These are phyloP conservation scores for Ricinus communis DNA, from an alignment of 345 rosid species.

Conservation along the genomic window DNA sequence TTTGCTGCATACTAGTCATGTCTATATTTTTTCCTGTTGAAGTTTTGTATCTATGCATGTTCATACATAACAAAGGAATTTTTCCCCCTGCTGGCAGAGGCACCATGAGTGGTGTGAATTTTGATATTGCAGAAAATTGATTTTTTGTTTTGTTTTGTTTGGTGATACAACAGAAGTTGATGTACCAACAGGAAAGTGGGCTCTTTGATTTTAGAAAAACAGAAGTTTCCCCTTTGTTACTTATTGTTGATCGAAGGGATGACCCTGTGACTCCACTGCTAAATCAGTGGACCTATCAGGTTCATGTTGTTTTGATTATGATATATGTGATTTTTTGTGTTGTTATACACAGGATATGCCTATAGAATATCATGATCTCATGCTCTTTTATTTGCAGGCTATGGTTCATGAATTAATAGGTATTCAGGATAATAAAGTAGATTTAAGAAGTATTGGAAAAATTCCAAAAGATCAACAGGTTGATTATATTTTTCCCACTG, in stretches of 20 bases:
- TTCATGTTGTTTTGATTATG: constrained; percentile 30
- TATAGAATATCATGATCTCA: constrained; percentile 12
- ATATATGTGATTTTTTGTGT: constrained; percentile 5
- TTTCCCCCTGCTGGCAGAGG: not conserved
- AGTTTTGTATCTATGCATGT: not conserved
- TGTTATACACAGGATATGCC: constrained; percentile 4
- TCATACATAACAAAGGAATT: not conserved
- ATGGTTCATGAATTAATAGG: constrained; percentile 96
- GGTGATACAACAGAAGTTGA: constrained; percentile 66
- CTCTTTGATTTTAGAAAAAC: constrained; percentile 92
- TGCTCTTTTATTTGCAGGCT: constrained; percentile 51
- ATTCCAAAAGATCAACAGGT: constrained; percentile 88
- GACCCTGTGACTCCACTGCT: constrained; percentile 93
- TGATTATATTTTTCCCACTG: constrained; percentile 21
- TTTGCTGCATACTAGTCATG: not conserved
- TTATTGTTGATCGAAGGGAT: constrained; percentile 90
- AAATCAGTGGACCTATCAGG: constrained; percentile 99
- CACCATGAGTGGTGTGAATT: not conserved
- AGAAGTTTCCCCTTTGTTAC: constrained; percentile 83
- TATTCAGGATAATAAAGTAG: constrained; percentile 92
- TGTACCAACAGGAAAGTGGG: constrained; percentile 98
- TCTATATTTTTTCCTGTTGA: not conserved
- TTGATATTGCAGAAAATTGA: not conserved
- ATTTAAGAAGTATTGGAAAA: constrained; percentile 64
- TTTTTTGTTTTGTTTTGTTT: constrained; percentile 11